Base-by-base conservation (phyloP, 805 yeast species). In the Wickerhamiella domercqiae region DNA sequence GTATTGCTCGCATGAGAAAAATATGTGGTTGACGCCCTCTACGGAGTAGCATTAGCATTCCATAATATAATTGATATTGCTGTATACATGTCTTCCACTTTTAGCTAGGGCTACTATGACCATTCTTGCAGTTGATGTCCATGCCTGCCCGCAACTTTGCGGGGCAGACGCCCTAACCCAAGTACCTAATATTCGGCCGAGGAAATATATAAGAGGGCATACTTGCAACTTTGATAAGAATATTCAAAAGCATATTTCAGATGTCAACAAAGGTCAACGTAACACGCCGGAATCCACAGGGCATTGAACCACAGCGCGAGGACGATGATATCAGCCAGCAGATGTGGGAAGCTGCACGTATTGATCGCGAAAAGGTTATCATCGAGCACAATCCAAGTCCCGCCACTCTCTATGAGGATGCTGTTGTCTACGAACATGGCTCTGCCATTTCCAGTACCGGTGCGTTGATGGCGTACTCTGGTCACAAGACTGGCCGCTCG, bases 401-500 rank as follows among this genome's bases (percentile, higher is more conserved):
- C 21, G 93, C 97, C 48, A 72, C 82, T 32, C 68, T 87, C 44
- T 90, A 87, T 66, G 97, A 87, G 61, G 98, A 90, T 57, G 97
- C 93, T 45, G 68, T 87, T 44, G 61, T 60, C 9, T 65, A 71
- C 47, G 98, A 87, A 65, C 73, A 72, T 53, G 86, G 93, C 42
- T 86, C 96, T 31, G 84, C 93, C 40, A 78, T 87, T 51, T 75
- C 93, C 14, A 76, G 94, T 21, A 70, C 93, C 32, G 98, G 98
- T 57, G 95, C 97, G 34, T 69, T 87, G 49, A 78, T 87, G 62
- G 97, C 98, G 34, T 86, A 74, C 64, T 83, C 95, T 16, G 98
- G 98, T 56, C 66, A 73, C 48, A 87, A 87, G 66, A 87, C 97
- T 39, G 98, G 98, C 54, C 78, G 98, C 64, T 87, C 96, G 25